These are phyloP conservation scores for Pseudocercospora vitis DNA, from an alignment of 2,329 filamentous ascomycete species.

Conservation along the genomic window DNA sequence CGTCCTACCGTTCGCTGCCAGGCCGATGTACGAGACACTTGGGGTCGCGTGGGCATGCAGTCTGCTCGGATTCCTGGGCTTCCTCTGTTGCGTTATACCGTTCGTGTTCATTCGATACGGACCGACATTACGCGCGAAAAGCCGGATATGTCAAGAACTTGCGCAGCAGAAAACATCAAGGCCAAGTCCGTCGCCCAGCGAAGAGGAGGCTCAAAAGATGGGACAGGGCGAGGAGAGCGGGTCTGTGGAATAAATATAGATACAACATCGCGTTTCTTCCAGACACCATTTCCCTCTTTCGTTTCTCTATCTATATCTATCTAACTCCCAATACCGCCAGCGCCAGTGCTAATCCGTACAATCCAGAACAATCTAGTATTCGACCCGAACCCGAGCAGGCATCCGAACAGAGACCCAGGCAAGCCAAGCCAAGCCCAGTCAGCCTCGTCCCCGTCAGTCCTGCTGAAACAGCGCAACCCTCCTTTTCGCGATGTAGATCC, in stretches of 20 bases:
- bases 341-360: not conserved
- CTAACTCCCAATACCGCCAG: not conserved
- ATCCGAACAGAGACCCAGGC: no score
- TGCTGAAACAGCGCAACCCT: no score
- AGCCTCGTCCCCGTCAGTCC: no score
- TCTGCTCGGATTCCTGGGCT: slow-evolving; percentile 51
- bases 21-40: slow-evolving; percentile 63
- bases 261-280: not conserved
- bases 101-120: slow-evolving; percentile 60
- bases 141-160: slow-evolving; percentile 63
- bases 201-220: not conserved
- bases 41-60: slow-evolving; percentile 67
- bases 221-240: no score
- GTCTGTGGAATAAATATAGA: no score
- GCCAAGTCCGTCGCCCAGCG: slow-evolving; percentile 3
- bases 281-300: not conserved
- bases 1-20: slow-evolving; percentile 48
- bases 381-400: no score
- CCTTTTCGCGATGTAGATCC: no score
- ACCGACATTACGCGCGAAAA: slow-evolving; percentile 54
- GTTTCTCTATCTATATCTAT: not conserved
- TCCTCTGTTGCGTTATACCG: slow-evolving; percentile 56
- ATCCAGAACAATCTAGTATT: not conserved
- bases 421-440: no score
- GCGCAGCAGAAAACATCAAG: slow-evolving; percentile 47